Conservation (phyloP, 768 basidiomycete species). For the Tricholoma matsutake region DNA sequence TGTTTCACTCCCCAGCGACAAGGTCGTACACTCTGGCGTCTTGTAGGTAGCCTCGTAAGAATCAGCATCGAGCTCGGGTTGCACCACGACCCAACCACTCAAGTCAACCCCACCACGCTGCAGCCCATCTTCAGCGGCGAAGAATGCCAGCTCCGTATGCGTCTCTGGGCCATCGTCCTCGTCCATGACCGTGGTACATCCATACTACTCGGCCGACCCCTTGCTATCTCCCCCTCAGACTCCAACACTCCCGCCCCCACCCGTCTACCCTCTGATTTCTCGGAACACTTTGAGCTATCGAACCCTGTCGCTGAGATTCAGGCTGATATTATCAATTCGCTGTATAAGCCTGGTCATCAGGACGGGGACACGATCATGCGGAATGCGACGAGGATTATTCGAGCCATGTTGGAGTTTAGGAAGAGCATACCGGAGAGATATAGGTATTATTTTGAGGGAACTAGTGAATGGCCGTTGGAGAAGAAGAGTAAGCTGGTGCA, state of each 20-base stretch:
- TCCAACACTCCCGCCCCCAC: constrained; percentile 75
- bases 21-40: constrained; percentile 86
- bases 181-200: constrained; percentile 88
- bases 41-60: constrained; percentile 81
- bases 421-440: constrained; percentile 69
- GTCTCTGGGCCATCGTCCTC: constrained; percentile 82
- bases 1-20: constrained; percentile 54
- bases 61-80: constrained; percentile 81
- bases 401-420: constrained; percentile 69
- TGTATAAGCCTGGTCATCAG: constrained; percentile 76
- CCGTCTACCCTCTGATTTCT: constrained; percentile 53
- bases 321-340: constrained; percentile 84
- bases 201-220: constrained; percentile 80
- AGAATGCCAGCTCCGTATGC: constrained; percentile 75
- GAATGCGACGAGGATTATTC: constrained; percentile 76
- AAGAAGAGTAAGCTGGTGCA: constrained; percentile 63
- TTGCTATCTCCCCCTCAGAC: constrained; percentile 80
- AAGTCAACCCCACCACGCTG: constrained; percentile 41
- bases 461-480: constrained; percentile 69
- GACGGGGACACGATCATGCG: constrained; percentile 68
- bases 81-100: constrained; percentile 78
- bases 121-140: constrained; percentile 61
- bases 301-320: constrained; percentile 80
- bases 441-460: constrained; percentile 73
- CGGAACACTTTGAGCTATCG: constrained; percentile 77